Conservation (phyloP, 352 stramenopile species). For the Pythium phragmiticola region DNA sequence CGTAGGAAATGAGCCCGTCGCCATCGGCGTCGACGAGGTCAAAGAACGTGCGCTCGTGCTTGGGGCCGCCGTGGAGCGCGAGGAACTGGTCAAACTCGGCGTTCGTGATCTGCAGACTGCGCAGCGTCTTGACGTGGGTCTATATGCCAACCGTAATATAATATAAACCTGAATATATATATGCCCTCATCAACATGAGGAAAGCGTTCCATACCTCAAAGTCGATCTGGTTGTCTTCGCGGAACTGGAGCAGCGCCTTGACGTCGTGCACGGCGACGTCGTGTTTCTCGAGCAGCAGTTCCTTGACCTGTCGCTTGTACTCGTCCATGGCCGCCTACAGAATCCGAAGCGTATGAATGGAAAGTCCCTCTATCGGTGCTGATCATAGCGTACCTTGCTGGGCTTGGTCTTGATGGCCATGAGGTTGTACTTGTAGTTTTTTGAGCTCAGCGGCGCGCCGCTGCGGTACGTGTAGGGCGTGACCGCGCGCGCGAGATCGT, state of each 20-base stretch:
- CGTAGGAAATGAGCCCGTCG: constrained; percentile 86
- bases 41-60: constrained; percentile 72
- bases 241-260: constrained; percentile 49
- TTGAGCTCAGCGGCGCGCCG: constrained; percentile 66
- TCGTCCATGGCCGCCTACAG: constrained; percentile 39
- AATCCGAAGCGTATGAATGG: background rate
- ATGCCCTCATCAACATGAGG: background rate
- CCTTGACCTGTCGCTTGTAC: constrained; percentile 53
- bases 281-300: constrained; percentile 54
- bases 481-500: constrained; percentile 78
- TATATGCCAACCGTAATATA: constrained; percentile 15
- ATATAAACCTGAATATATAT: background rate
- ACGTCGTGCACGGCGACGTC: constrained; percentile 51
- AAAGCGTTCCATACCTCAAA: constrained; percentile 41
- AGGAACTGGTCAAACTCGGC: constrained; percentile 82
- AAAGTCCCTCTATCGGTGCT: background rate
- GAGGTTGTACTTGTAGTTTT: constrained; percentile 84
- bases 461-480: constrained; percentile 82
- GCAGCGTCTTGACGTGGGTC: constrained; percentile 78
- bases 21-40: constrained; percentile 84
- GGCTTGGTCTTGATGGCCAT: constrained; percentile 52
- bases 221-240: constrained; percentile 62
- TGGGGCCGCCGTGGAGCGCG: constrained; percentile 61
- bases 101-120: constrained; percentile 76
- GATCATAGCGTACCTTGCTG: constrained; percentile 24